These are phyloP conservation scores for Perkinsus chesapeaki DNA, from an alignment of 169 alveolate genomes.

Conservation along the genomic window DNA sequence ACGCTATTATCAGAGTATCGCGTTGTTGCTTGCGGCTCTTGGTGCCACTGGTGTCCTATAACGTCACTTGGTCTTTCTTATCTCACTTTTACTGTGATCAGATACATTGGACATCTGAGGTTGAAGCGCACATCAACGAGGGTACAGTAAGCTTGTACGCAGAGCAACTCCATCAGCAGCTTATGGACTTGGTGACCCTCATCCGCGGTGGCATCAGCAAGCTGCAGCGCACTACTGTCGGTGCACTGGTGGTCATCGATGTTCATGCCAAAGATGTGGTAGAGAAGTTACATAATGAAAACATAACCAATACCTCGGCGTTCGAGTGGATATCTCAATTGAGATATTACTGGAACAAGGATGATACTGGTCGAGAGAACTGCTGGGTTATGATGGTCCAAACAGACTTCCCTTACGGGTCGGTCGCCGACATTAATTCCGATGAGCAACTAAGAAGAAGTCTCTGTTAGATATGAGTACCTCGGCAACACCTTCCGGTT, in stretches of 20 bases:
- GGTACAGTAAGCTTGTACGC: conserved; percentile 49
- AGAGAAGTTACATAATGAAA: conserved; percentile 60
- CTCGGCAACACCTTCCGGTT: conserved; percentile 90
- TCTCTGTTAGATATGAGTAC: conserved; percentile 65
- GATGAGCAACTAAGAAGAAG: background rate
- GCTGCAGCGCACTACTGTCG: conserved; percentile 60
- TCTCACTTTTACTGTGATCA: too few relatives aligned
- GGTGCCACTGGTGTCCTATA: too few relatives aligned
- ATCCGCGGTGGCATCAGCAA: conserved; percentile 75
- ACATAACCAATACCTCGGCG: conserved; percentile 30
- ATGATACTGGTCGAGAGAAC: conserved; percentile 51
- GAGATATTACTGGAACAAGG: conserved; percentile 86
- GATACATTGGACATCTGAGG: conserved; percentile 80
- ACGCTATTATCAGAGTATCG: too few relatives aligned
- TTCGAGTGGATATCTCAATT: conserved; percentile 69
- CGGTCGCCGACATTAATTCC: background rate
- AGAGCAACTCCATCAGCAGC: conserved; percentile 48
- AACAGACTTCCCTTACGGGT: conserved; percentile 82
- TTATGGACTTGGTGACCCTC: conserved; percentile 71
- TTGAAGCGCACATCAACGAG: conserved; percentile 69
- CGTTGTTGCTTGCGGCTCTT: background rate
- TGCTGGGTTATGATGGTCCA: conserved; percentile 71
- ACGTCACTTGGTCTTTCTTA: too few relatives aligned
- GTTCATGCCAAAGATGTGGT: conserved; percentile 86
- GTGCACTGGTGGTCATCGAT: conserved; percentile 73